Evolutionary conservation across 2,329 filamentous ascomycete species (phyloP).

Genomic region (Amesomyces nigricolor): DNA sequence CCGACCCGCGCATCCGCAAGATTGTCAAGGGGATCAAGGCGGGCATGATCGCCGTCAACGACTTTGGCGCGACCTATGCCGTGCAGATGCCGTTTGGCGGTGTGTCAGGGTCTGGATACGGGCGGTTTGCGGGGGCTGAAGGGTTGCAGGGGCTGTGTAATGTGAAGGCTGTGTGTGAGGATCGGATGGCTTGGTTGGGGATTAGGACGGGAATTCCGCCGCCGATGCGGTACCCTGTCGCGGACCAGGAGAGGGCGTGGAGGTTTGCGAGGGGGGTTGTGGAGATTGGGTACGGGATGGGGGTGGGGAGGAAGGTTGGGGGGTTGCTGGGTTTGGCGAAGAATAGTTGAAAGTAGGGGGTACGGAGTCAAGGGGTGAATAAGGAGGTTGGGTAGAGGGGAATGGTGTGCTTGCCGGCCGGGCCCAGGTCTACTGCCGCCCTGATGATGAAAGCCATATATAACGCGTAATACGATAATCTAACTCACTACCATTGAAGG

Average conservation of each 20-base stretch:
- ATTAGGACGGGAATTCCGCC: slow-evolving; percentile 72
- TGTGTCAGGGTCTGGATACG: slow-evolving; percentile 83
- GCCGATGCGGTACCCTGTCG: slow-evolving; percentile 75
- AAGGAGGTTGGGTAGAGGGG: too few relatives aligned
- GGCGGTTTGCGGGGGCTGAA: slow-evolving; percentile 86
- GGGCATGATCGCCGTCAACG: slow-evolving; percentile 92
- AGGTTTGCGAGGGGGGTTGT: slow-evolving; percentile 57
- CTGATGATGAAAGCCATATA: neutral
- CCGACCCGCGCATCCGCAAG: slow-evolving; percentile 52
- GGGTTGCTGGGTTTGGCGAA: slow-evolving; percentile 27
- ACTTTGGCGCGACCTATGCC: slow-evolving; percentile 90
- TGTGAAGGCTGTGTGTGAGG: slow-evolving; percentile 76
- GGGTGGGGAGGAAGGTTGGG: slow-evolving; percentile 20
- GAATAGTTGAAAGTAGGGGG: slow-evolving; percentile 21
- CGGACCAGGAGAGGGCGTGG: slow-evolving; percentile 58
- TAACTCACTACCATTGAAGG: too few relatives aligned
- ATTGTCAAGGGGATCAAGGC: slow-evolving; percentile 66
- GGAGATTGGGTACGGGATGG: slow-evolving; percentile 52
- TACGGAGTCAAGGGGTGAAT: neutral
- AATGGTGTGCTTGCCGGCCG: too few relatives aligned
- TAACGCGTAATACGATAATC: slow-evolving; percentile 3
- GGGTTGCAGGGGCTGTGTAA: slow-evolving; percentile 82
- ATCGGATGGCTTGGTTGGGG: slow-evolving; percentile 58
- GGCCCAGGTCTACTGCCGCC: too few relatives aligned
- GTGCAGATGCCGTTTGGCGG: slow-evolving; percentile 94